Percentiles rank a stretch among this genome's conserved stretches.
Conservation (phyloP, 805 yeast species). For the Saccharomycopsis guyanensis region DNA sequence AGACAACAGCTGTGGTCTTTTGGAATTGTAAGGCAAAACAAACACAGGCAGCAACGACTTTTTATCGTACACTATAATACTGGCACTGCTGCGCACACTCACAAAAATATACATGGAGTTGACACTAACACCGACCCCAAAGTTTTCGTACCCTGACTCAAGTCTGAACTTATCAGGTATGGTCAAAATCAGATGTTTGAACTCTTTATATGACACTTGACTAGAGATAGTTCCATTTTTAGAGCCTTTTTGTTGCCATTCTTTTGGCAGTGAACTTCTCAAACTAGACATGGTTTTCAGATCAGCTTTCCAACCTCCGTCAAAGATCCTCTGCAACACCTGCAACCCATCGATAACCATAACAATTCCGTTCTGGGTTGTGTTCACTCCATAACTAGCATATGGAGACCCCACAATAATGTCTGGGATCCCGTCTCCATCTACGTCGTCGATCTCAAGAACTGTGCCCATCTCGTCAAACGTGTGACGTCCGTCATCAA, state of each 20-base stretch:
- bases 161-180: slow-evolving; percentile 22
- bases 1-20: not conserved
- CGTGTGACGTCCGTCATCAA: slow-evolving; percentile 23
- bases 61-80: slow-evolving; percentile 31
- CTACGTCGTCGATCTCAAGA: slow-evolving; percentile 29
- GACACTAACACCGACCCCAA: slow-evolving; percentile 32
- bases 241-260: not conserved
- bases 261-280: too few species aligned
- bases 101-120: slow-evolving; percentile 28
- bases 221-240: not conserved
- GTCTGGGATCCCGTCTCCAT: slow-evolving; percentile 34
- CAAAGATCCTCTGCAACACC: slow-evolving; percentile 19
- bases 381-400: slow-evolving; percentile 26
- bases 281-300: too few species aligned
- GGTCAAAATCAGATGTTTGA: slow-evolving; percentile 4
- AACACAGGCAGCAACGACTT: not conserved
- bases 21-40: not conserved
- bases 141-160: slow-evolving; percentile 32
- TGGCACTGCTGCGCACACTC: slow-evolving; percentile 33
- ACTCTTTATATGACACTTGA: not conserved
- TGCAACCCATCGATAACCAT: slow-evolving; percentile 28
- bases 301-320: slow-evolving; percentile 16
- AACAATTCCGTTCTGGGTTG: slow-evolving; percentile 32
- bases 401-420: slow-evolving; percentile 39
- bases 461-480: slow-evolving; percentile 38